Evolutionary conservation across 169 alveolate species (phyloP).

Genomic region (Plasmodium malariae): DNA sequence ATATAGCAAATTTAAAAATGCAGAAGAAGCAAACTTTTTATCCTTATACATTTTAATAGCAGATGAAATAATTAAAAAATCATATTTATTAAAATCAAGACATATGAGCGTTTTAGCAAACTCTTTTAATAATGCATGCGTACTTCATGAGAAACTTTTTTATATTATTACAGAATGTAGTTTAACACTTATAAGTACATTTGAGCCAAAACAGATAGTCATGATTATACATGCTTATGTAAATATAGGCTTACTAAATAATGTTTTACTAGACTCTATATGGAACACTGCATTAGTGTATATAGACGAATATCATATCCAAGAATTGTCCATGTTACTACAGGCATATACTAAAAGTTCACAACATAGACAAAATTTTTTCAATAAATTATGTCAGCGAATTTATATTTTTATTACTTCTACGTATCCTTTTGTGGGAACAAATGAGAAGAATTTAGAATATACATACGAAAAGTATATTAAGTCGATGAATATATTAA

Average conservation of each 20-base stretch:
- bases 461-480: conserved; percentile 17
- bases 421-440: conserved; percentile 26
- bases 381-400: conserved; percentile 7
- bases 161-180: conserved; percentile 49
- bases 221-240: conserved; percentile 73
- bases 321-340: conserved; percentile 66
- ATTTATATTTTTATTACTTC: conserved; percentile 15
- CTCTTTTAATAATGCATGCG: conserved; percentile 62
- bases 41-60: conserved; percentile 54
- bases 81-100: conserved; percentile 57
- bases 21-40: conserved; percentile 58
- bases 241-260: conserved; percentile 50
- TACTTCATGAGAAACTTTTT: conserved; percentile 51
- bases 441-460: background rate
- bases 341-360: conserved; percentile 72
- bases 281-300: conserved; percentile 31
- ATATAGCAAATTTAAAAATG: conserved; percentile 71
- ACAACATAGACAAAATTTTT: conserved; percentile 35
- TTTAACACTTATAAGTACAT: conserved; percentile 16
- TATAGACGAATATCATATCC: conserved; percentile 45
- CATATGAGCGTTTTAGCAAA: conserved; percentile 69
- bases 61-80: conserved; percentile 54
- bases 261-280: conserved; percentile 21
- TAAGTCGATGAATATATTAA: background rate
- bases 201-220: conserved; percentile 67